These are phyloP conservation scores for Fallopia convolvulus DNA, from an alignment of 148 eudicot species.

Conservation along the genomic window DNA sequence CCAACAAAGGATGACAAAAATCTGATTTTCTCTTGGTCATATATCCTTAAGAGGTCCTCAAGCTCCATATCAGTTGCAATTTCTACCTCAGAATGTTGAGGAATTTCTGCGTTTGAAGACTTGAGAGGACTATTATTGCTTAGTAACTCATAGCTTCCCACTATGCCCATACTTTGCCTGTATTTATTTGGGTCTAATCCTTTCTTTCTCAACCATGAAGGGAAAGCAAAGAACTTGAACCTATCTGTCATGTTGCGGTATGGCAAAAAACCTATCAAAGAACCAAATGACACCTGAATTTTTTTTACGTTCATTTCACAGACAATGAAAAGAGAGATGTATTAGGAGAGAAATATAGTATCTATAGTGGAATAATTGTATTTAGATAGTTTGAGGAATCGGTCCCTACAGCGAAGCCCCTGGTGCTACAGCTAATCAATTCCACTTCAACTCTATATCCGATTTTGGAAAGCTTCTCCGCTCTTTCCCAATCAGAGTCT, in stretches of 20 bases:
- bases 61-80: conserved; percentile 61
- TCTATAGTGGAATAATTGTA: conserved; percentile 1
- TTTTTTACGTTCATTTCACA: neutral
- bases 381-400: neutral
- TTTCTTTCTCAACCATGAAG: conserved; percentile 87
- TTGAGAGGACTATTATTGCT: conserved; percentile 25
- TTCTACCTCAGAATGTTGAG: conserved; percentile 29
- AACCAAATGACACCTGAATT: conserved; percentile 76
- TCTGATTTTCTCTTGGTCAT: conserved; percentile 75
- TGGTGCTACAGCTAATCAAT: conserved; percentile 66
- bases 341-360: neutral
- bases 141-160: conserved; percentile 42
- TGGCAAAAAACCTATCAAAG: conserved; percentile 90
- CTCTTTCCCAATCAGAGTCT: conserved; percentile 69
- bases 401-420: conserved; percentile 79
- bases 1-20: conserved; percentile 87
- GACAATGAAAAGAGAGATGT: neutral
- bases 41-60: conserved; percentile 74
- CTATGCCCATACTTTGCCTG: conserved; percentile 56
- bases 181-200: conserved; percentile 76
- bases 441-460: conserved; percentile 72
- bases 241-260: conserved; percentile 76
- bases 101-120: conserved; percentile 20
- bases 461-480: conserved; percentile 42
- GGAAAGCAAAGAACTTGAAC: conserved; percentile 89